Conservation (phyloP, 2,329 filamentous ascomycete genomes). For the Bipolaris bicolor region DNA sequence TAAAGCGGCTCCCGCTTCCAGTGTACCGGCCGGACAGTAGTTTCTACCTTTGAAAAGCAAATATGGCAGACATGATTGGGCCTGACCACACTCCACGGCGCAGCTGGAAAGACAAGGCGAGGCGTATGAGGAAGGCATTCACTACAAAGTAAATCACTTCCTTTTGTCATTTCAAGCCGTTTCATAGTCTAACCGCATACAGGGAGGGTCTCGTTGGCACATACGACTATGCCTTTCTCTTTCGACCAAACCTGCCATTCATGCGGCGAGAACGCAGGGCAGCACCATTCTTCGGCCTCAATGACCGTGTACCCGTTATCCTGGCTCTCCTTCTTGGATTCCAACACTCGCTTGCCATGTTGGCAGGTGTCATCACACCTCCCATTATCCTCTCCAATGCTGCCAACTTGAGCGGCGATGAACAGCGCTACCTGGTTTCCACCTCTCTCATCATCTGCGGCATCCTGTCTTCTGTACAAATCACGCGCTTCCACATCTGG, state of each 20-base stretch:
- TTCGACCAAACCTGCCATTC: constrained; percentile 82
- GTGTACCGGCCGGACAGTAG: background rate
- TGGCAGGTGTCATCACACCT: constrained; percentile 72
- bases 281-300: constrained; percentile 84
- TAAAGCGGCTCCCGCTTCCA: background rate
- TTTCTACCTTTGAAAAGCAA: background rate
- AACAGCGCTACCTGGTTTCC: constrained; percentile 79
- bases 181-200: background rate
- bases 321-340: constrained; percentile 77
- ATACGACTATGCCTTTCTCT: constrained; percentile 91
- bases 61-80: constrained; percentile 52
- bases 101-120: constrained; percentile 50
- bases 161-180: no score
- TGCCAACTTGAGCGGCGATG: constrained; percentile 65
- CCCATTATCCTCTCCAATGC: constrained; percentile 73
- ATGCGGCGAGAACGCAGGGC: constrained; percentile 66
- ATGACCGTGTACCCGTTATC: constrained; percentile 77
- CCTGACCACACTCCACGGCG: constrained; percentile 51
- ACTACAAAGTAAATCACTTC: constrained; percentile 54
- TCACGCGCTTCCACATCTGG: constrained; percentile 73
- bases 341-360: constrained; percentile 79
- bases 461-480: constrained; percentile 75
- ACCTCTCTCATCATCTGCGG: constrained; percentile 80
- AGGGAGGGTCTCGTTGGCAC: constrained; percentile 78
- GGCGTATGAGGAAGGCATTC: constrained; percentile 53